Conservation (phyloP, 495 filamentous ascomycete genomes). For the Lophiotrema nucula region DNA sequence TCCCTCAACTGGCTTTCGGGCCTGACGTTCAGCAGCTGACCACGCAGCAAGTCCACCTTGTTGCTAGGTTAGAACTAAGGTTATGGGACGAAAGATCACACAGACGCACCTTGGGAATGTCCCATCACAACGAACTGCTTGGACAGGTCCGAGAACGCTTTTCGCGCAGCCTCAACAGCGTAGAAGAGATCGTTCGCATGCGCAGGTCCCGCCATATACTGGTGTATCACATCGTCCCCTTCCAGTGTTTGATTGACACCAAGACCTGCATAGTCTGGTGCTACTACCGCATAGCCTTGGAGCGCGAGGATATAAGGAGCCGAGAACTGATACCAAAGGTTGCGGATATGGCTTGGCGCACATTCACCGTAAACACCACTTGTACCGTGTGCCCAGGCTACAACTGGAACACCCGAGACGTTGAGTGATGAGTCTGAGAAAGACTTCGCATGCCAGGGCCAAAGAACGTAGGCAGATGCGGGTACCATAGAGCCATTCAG, state of each 20-base stretch:
- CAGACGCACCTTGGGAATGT: conserved; percentile 50
- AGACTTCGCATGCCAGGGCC: conserved; percentile 46
- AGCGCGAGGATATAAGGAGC: conserved; percentile 49
- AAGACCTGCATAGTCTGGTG: conserved; percentile 56
- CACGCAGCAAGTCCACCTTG: conserved; percentile 46
- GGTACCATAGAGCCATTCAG: conserved; percentile 50
- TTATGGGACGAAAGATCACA: too few relatives aligned
- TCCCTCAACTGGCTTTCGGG: conserved; percentile 35
- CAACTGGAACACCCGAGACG: conserved; percentile 37
- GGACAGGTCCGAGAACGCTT: conserved; percentile 41
- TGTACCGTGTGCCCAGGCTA: conserved; percentile 57
- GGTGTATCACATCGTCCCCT: conserved; percentile 44
- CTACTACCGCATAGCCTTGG: conserved; percentile 56
- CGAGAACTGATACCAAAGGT: conserved; percentile 48
- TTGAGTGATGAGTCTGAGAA: conserved; percentile 9
- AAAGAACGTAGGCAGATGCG: conserved; percentile 53
- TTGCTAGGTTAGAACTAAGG: too few relatives aligned
- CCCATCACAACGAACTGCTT: conserved; percentile 47
- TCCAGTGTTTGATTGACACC: conserved; percentile 46
- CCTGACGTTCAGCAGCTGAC: conserved; percentile 46
- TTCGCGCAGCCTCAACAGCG: conserved; percentile 46
- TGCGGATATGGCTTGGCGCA: conserved; percentile 49
- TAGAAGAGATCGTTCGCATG: conserved; percentile 49
- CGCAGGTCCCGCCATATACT: conserved; percentile 41
- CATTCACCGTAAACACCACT: conserved; percentile 46